phyloP scores from a whole-genome alignment of 352 stramenopile species.

The Vaucheria bursata region DNA sequence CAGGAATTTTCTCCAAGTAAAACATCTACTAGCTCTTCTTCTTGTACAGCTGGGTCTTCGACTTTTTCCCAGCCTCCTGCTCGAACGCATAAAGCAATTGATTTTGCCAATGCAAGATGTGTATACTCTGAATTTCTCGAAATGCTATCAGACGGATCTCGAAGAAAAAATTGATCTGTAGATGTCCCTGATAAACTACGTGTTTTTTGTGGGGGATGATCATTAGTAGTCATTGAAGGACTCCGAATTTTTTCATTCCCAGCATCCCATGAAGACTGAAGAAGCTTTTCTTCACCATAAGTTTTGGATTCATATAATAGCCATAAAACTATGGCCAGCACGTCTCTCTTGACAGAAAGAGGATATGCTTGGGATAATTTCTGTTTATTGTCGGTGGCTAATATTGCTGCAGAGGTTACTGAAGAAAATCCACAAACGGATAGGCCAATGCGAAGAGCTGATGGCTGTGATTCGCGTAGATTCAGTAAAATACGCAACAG shows the following conservation, averaged over 20 bases:
- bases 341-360: constrained; percentile 5
- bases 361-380: not conserved
- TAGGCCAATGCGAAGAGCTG: not conserved
- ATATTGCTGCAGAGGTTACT: constrained; percentile 14
- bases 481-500: constrained; percentile 28
- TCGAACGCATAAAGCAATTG: not conserved
- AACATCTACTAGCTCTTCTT: not conserved
- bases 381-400: constrained; percentile 3
- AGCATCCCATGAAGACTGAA: no score
- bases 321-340: constrained; percentile 24
- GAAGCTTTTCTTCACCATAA: constrained; percentile 16
- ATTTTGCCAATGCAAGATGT: not conserved
- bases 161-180: not conserved
- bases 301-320: constrained; percentile 18
- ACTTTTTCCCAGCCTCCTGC: not conserved
- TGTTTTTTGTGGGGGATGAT: not conserved
- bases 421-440: constrained; percentile 15
- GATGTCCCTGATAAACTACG: no score
- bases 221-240: not conserved
- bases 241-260: not conserved
- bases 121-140: not conserved
- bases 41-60: not conserved
- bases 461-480: constrained; percentile 11
- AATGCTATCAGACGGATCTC: not conserved
- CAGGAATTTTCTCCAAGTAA: not conserved